These are phyloP conservation scores for Elsinoe fawcettii DNA, from an alignment of 2,329 filamentous ascomycete genomes.

Conservation along the genomic window DNA sequence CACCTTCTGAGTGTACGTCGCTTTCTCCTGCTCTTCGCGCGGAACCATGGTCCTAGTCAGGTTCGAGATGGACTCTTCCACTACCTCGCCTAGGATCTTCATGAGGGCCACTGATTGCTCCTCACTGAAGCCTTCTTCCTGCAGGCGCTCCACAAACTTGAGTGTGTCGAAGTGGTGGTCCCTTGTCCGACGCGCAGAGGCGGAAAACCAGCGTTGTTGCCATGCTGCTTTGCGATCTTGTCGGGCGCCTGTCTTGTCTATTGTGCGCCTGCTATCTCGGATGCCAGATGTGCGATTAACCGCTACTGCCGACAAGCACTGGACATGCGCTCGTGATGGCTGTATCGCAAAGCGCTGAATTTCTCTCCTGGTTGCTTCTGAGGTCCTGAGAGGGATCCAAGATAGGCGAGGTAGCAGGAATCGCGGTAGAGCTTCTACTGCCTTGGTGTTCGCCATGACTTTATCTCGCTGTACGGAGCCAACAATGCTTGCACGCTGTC, in stretches of 20 bases:
- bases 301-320: conserved; percentile 12
- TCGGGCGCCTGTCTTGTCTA: neutral
- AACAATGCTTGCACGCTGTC: too few relatives aligned
- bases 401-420: conserved; percentile 33
- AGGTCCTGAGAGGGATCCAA: conserved; percentile 22
- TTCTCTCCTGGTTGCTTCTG: conserved; percentile 15
- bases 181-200: conserved; percentile 51
- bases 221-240: conserved; percentile 1
- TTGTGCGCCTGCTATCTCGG: neutral
- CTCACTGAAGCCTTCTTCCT: conserved; percentile 89
- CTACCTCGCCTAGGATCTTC: conserved; percentile 92
- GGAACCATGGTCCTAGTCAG: conserved; percentile 96
- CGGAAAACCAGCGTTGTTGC: conserved; percentile 51
- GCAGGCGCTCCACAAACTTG: conserved; percentile 87
- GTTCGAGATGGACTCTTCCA: conserved; percentile 97
- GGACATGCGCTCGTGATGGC: conserved; percentile 11
- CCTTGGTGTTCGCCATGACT: neutral
- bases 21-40: conserved; percentile 81
- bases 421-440: conserved; percentile 30
- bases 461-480: too few relatives aligned
- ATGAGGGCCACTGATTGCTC: conserved; percentile 97
- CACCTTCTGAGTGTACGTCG: conserved; percentile 76
- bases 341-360: conserved; percentile 4
- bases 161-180: conserved; percentile 98
- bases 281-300: neutral